A percentile compares a stretch with the other conserved stretches of the same genome.
phyloP scores from a whole-genome alignment of 2,329 filamentous ascomycete genomes.

The Dendrostoma leiphaemia region DNA sequence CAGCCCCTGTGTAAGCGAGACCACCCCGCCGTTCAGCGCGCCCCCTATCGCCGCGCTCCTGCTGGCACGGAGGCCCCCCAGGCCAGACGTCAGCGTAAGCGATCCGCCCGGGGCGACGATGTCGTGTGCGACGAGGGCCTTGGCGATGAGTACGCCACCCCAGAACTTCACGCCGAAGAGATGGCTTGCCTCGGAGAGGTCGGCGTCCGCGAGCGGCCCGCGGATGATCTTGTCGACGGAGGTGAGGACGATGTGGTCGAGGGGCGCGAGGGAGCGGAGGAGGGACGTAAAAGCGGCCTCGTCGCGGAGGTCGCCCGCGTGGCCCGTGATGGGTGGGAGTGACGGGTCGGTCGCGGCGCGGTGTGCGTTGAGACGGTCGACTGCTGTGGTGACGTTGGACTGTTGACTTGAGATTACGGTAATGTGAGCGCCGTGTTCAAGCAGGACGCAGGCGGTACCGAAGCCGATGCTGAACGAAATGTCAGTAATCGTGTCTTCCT shows the following conservation, averaged over 20 bases:
- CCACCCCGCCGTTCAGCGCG: slow-evolving; percentile 29
- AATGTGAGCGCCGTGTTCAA: slow-evolving; percentile 34
- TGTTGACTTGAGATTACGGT: slow-evolving; percentile 34
- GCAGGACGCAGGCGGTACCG: slow-evolving; percentile 33
- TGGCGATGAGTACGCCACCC: slow-evolving; percentile 34
- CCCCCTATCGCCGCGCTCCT: slow-evolving; percentile 34
- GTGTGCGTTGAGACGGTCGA: slow-evolving; percentile 24
- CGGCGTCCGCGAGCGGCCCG: slow-evolving; percentile 30
- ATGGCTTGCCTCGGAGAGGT: slow-evolving; percentile 32
- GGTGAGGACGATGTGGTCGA: slow-evolving; percentile 38
- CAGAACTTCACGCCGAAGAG: slow-evolving; percentile 40
- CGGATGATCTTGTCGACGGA: slow-evolving; percentile 37
- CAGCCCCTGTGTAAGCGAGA: slow-evolving; percentile 27
- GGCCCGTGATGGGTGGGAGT: slow-evolving; percentile 24
- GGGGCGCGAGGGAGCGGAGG: slow-evolving; percentile 30
- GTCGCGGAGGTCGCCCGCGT: slow-evolving; percentile 33
- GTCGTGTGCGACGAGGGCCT: slow-evolving; percentile 35
- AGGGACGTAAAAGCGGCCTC: slow-evolving; percentile 31
- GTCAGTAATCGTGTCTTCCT: not conserved
- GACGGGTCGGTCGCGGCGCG: not conserved
- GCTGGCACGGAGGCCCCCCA: slow-evolving; percentile 33
- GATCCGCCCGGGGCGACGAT: slow-evolving; percentile 35
- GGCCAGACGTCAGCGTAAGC: slow-evolving; percentile 36
- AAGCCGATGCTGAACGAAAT: slow-evolving; percentile 32
- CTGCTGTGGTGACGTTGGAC: slow-evolving; percentile 29